These are phyloP conservation scores for Centaurea solstitialis DNA, from an alignment of 129 eudicot species.

Conservation along the genomic window DNA sequence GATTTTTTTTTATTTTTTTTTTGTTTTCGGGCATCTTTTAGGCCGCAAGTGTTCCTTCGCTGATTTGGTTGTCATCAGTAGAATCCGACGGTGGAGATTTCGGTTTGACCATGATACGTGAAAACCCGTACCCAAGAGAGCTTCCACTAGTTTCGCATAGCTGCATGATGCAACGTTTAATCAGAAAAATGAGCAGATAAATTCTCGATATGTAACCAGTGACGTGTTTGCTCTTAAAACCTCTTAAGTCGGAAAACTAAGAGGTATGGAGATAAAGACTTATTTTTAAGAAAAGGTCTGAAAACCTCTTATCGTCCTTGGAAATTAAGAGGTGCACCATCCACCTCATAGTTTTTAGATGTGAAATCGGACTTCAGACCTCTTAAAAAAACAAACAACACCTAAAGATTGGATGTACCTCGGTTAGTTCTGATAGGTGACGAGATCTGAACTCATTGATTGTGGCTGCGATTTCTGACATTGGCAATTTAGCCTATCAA, in stretches of 20 bases:
- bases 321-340: too few relatives aligned
- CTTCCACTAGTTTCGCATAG: constrained; percentile 89
- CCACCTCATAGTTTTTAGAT: too few relatives aligned
- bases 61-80: constrained; percentile 61
- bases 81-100: constrained; percentile 60
- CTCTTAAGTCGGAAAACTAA: too few relatives aligned
- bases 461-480: constrained; percentile 88
- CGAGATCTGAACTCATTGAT: constrained; percentile 97
- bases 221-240: too few relatives aligned
- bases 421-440: constrained; percentile 93
- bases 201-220: too few relatives aligned
- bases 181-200: not conserved
- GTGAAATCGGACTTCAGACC: too few relatives aligned
- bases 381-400: too few relatives aligned
- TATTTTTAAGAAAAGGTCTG: too few relatives aligned
- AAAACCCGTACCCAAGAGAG: constrained; percentile 89
- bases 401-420: constrained; percentile 47
- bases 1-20: not conserved
- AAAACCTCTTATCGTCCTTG: too few relatives aligned
- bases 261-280: too few relatives aligned
- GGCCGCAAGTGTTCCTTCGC: constrained; percentile 75
- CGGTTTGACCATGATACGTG: constrained; percentile 56
- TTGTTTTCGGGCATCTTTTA: constrained; percentile 22
- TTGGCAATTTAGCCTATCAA: constrained; percentile 85
- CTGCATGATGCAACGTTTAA: constrained; percentile 41